These are phyloP conservation scores for Nevesoporus exiguus DNA, from an alignment of 768 basidiomycete genomes.

Conservation along the genomic window DNA sequence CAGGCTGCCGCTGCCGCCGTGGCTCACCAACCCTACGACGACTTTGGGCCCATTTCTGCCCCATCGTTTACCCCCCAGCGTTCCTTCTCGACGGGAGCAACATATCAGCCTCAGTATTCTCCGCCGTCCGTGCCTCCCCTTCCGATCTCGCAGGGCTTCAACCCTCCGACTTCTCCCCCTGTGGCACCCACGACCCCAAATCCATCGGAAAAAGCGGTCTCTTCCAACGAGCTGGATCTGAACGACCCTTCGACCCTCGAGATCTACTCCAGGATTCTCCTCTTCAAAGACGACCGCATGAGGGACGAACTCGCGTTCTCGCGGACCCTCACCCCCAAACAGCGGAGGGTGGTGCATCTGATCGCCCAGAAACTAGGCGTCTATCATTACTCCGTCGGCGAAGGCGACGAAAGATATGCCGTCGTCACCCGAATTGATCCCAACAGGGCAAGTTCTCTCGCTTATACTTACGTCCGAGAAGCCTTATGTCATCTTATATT, in stretches of 20 bases:
- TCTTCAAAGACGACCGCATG: slow-evolving; percentile 98
- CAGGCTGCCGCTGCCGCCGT: slow-evolving; percentile 20
- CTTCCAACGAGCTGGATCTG: slow-evolving; percentile 78
- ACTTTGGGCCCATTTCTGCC: slow-evolving; percentile 59
- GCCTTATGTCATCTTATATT: slow-evolving; percentile 15
- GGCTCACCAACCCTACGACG: slow-evolving; percentile 58
- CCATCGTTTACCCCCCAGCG: slow-evolving; percentile 67
- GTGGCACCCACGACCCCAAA: slow-evolving; percentile 58
- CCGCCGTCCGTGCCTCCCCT: slow-evolving; percentile 48
- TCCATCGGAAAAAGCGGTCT: slow-evolving; percentile 58
- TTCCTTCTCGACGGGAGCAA: slow-evolving; percentile 61
- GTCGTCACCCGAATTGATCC: slow-evolving; percentile 92
- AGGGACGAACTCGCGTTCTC: slow-evolving; percentile 97
- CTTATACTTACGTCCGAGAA: slow-evolving; percentile 16
- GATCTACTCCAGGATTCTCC: slow-evolving; percentile 92
- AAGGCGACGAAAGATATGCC: slow-evolving; percentile 89
- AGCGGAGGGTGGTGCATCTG: slow-evolving; percentile 89
- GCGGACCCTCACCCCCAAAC: slow-evolving; percentile 76
- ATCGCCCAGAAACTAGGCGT: slow-evolving; percentile 96
- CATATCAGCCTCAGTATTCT: slow-evolving; percentile 66
- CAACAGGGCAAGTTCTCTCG: slow-evolving; percentile 55
- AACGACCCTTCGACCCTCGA: slow-evolving; percentile 95
- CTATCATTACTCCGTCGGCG: slow-evolving; percentile 90
- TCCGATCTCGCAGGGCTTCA: slow-evolving; percentile 41
- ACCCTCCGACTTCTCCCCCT: slow-evolving; percentile 48